Evolutionary conservation across 768 basidiomycete species (phyloP).

Genomic region (Rhizopogon vinicolor): DNA sequence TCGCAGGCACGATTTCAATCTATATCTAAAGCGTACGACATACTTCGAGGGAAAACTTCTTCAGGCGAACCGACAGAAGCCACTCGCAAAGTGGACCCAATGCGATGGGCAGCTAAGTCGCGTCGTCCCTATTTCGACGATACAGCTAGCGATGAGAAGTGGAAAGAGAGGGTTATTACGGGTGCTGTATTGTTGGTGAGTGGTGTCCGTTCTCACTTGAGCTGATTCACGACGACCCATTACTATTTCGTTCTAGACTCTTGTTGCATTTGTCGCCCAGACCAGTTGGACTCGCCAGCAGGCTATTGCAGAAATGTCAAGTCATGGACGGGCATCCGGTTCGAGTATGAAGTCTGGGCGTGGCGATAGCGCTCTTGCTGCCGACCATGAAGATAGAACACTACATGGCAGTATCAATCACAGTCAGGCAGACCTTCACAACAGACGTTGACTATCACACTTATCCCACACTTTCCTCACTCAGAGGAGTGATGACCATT

Average conservation of each 20-base stretch:
- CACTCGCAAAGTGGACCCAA: conserved; percentile 27
- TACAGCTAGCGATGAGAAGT: conserved; percentile 46
- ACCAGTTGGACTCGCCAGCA: conserved; percentile 24
- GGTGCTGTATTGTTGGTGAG: conserved; percentile 49
- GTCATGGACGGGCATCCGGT: not conserved
- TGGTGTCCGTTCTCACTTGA: conserved; percentile 4
- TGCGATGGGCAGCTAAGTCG: conserved; percentile 35
- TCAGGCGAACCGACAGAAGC: conserved; percentile 12
- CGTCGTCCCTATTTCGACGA: conserved; percentile 45
- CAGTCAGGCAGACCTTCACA: not conserved
- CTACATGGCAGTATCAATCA: too few species aligned
- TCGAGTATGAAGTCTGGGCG: not conserved
- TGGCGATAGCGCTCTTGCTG: not conserved
- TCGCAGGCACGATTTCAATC: conserved; percentile 66
- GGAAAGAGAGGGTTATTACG: conserved; percentile 62
- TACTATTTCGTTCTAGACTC: conserved; percentile 19
- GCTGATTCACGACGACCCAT: not conserved
- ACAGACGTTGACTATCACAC: not conserved
- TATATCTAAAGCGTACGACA: conserved; percentile 65
- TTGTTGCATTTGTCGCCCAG: conserved; percentile 29
- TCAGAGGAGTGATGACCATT: too few species aligned
- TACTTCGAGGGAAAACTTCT: conserved; percentile 45
- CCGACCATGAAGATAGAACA: not conserved
- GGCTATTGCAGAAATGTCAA: conserved; percentile 17
- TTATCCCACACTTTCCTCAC: not conserved